Evolutionary conservation across 208 protist species (phyloP), one percentile per base, ranked within the genome.

Genomic region (Porcisia deanei): DNA sequence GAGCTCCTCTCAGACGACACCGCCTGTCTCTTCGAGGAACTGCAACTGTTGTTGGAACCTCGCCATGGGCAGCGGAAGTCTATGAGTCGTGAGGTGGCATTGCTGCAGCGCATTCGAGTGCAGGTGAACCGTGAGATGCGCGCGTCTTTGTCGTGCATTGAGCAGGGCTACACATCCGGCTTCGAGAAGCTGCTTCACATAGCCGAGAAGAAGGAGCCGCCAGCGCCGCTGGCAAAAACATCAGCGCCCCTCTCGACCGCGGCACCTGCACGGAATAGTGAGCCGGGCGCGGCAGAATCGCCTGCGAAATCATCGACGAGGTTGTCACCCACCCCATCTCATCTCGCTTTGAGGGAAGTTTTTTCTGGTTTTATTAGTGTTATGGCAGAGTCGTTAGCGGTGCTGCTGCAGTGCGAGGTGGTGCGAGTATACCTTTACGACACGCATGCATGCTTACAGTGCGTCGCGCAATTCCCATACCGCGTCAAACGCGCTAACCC

Each of bases 361-460:
- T 75, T 82, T 22, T 97, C 90, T 12, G 74, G 72, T 45, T 88
- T 83, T 16, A 81, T 88, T 10, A 82, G 81, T 58, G 85, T 96
- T 22, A 90, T 95, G 71, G 88, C 94, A 2, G 91, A 97, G 72
- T 90, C 88, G 0, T 66, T 96, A 30, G 92, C 94, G n/a, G 82
- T 85, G 0, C 73, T 94, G 25, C 82, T 97, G 34, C 77, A 77
- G 45, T 97, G 94, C 77, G 89, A 95, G 73, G 85, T 90, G 22
- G 94, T 97, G n/a, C 88, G 94, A 59, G 79, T 97, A 25, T 97
- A 96, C 70, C 73, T 97, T 20, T 96, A 92, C 75, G 94, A 97
- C 71, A 81, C 86, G 20, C 77, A 95, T 80, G 71, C 75, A 2
- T 90, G 92, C 67, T 69, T 97, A 47, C 82, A 89, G 60, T 94